Base-by-base conservation (phyloP, 2,329 filamentous ascomycete genomes). In the Penicillium expansum region DNA sequence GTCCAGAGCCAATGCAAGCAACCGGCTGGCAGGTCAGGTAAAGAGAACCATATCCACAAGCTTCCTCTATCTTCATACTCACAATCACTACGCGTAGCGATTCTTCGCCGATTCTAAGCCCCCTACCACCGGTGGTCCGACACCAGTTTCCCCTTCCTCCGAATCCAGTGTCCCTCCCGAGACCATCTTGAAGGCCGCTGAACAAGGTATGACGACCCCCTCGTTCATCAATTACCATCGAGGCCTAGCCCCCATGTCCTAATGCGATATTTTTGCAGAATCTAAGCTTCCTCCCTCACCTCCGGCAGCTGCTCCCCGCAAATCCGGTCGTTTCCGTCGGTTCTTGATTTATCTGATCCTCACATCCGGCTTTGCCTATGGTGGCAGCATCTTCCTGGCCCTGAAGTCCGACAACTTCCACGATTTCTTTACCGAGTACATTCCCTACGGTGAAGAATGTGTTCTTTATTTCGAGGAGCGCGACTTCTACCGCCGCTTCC, bases 361-460 rank as follows among this genome's bases (percentile, higher is more conserved):
- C 43, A 83, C 97, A 29, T 86, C 89, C 27, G 85, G 86, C 6
- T 76, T 95, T 43, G 87, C 89, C 38, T 99, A 96, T 69, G 90
- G 84, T 55, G 92, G 92, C 63, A 92, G 93, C 65, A 87, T 97
- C 54, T 96, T 90, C 82, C 94, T 96, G 76, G 93, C 94, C 54
- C 86, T 96, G 63, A 83, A 94, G 76, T 96, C 89, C 71, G 94
- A 99, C 80, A 96, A 91, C 78, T 99, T 97, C 83, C 93, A 99
- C 78, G 94, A 99, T 76, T 94, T 97, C 81, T 99, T 99, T 79
- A 97, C 92, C 68, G 92, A 97, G 78, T 99, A 93, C 75, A 79
- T 99, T 18, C 94, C 94, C 22, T 96, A 90, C 66, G 94, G 92
- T 69, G 94, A 99, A 78, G 91, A 96, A 72, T 89, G 89, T 18